Percentiles rank a stretch among this genome's conserved stretches.
phyloP scores from a whole-genome alignment of 495 filamentous ascomycete species.

The Penicillium atrosanguineum region DNA sequence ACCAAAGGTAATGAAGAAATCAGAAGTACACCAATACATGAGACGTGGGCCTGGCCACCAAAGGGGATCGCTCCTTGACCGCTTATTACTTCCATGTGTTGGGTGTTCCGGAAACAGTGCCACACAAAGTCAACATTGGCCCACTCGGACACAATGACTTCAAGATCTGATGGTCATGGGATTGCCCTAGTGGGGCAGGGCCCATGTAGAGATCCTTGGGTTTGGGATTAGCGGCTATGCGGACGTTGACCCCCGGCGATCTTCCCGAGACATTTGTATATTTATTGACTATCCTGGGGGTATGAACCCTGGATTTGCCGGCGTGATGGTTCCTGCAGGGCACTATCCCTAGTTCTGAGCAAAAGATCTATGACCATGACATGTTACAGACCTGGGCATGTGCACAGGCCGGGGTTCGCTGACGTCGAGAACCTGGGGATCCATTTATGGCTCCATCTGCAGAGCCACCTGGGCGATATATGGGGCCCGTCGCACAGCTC shows the following conservation, averaged over 20 bases:
- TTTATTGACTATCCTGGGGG: too few relatives aligned
- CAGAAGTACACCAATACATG: too few relatives aligned
- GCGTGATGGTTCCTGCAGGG: background rate
- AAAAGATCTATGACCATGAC: background rate
- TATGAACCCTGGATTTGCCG: background rate
- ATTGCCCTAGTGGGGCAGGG: conserved; percentile 8
- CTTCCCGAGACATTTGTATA: background rate
- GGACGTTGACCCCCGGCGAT: background rate
- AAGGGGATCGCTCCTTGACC: conserved; percentile 1
- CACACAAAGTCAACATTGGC: background rate
- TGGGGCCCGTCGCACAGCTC: background rate
- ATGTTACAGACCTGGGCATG: background rate
- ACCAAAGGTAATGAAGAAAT: too few relatives aligned
- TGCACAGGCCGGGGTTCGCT: background rate
- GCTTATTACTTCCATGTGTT: background rate
- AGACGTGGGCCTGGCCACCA: too few relatives aligned
- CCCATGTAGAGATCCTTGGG: background rate
- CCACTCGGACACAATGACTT: conserved; percentile 6
- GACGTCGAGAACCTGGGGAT: background rate
- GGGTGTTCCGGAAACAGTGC: conserved; percentile 1
- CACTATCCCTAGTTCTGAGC: background rate
- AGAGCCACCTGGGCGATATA: background rate
- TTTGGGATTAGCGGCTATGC: background rate
- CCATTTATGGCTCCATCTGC: background rate
- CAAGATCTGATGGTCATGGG: conserved; percentile 29